Evolutionary conservation across 805 yeast genomes (phyloP).

Genomic region (Ogataea minuta): DNA sequence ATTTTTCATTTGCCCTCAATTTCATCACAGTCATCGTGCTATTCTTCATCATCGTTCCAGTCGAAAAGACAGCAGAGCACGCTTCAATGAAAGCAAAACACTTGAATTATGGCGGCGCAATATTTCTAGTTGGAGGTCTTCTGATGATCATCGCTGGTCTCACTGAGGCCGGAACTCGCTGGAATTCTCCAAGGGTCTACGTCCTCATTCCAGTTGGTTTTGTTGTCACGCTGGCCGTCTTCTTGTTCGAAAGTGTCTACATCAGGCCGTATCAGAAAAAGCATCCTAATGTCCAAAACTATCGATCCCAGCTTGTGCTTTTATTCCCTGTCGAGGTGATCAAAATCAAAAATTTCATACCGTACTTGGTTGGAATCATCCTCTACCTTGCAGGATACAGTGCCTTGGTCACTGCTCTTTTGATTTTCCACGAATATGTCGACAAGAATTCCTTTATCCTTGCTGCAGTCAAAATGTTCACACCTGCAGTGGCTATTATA

Average conservation of each 20-base stretch:
- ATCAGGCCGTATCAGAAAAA: constrained; percentile 14
- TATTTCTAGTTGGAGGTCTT: constrained; percentile 35
- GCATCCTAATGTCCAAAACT: constrained; percentile 8
- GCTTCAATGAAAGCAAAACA: constrained; percentile 15
- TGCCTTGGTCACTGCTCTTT: constrained; percentile 4
- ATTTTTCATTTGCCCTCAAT: constrained; percentile 34
- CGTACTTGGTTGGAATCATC: constrained; percentile 12
- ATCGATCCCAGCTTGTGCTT: constrained; percentile 19
- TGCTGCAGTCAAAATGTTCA: constrained; percentile 37
- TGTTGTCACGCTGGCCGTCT: constrained; percentile 27
- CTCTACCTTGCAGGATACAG: constrained; percentile 11
- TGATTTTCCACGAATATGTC: constrained; percentile 30
- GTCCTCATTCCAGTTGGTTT: constrained; percentile 42
- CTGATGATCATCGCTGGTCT: constrained; percentile 43
- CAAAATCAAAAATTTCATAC: constrained; percentile 22
- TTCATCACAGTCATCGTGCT: constrained; percentile 21
- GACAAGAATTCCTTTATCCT: constrained; percentile 33
- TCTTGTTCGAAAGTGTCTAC: constrained; percentile 33
- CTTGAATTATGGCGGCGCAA: constrained; percentile 6
- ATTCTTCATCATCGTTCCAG: constrained; percentile 28
- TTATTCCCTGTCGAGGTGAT: constrained; percentile 24
- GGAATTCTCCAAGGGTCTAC: constrained; percentile 42
- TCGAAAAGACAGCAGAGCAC: constrained; percentile 29
- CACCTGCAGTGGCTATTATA: constrained; percentile 33
- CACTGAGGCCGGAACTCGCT: constrained; percentile 44